Evolutionary conservation across 108 stramenopile genomes (phyloP), one percentile per base, ranked within the genome.

Genomic region (Parietichytrium sp.): DNA sequence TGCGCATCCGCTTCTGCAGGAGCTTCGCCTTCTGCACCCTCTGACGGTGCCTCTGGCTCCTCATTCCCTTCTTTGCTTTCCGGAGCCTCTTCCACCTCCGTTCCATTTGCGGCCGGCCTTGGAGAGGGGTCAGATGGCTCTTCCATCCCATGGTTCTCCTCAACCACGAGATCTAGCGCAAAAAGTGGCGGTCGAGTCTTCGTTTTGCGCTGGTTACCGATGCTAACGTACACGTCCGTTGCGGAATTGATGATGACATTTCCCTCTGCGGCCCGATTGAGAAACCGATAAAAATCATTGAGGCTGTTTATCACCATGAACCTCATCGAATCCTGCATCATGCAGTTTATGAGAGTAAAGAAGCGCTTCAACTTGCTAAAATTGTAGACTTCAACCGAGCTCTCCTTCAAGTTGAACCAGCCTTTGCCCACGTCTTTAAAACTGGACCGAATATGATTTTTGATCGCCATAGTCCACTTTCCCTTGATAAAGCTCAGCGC

Each of bases 211-310:
- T 15, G 16, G n/a, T 15, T 6, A 3, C 13, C 72, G 13, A 4
- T 61, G 36, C 48, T 18, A 4, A 38, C 23, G 47, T 47, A 45
- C 27, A 79, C 86, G 16, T 47, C 36, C 18, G 42, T n/a, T 3
- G 81, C 29, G 42, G 48, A 29, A 25, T 3, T 6, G 3, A 83
- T 36, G 7, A 38, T 52, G 72, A 86, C 85, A 49, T 52, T 12
- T 18, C 85, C 88, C 29, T 85, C 83, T 47, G 78, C 80, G 48
- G 83, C 81, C 33, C 45, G 20, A 20, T 48, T 8, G 15, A 90
- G 26, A 82, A 87, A 90, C 80, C 27, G 33, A 10, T 82, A 47
- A 36, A 82, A 90, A 36, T 85, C 85, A 30, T 85, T 48, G 13
- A 88, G 51, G 8, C 61, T 51, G 3, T 18, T 30, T 13, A 23